These are phyloP conservation scores for Raphanus sativus DNA, from an alignment of 345 rosid species.

Conservation along the genomic window DNA sequence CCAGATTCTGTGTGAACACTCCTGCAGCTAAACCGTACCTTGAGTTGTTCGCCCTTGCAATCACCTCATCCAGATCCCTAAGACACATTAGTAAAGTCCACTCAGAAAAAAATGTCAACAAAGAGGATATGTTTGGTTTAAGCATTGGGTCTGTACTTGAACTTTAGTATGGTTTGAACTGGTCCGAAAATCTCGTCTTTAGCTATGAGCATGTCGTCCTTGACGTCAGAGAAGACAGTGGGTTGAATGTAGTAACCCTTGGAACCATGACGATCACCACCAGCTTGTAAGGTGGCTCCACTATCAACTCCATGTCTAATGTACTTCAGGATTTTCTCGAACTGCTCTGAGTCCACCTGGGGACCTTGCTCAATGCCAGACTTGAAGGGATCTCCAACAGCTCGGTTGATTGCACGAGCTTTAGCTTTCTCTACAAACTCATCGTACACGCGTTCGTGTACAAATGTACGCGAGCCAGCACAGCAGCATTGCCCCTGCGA, in stretches of 20 bases:
- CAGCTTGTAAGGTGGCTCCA: constrained; percentile 91
- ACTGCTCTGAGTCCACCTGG: constrained; percentile 82
- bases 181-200: constrained; percentile 95
- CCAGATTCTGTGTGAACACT: constrained; percentile 72
- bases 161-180: constrained; percentile 83
- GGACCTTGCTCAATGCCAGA: constrained; percentile 90
- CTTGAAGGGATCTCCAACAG: constrained; percentile 90
- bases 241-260: constrained; percentile 86
- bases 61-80: constrained; percentile 77
- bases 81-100: neutral
- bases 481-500: constrained; percentile 92
- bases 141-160: constrained; percentile 50
- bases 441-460: constrained; percentile 77
- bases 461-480: constrained; percentile 95
- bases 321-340: constrained; percentile 64
- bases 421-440: constrained; percentile 87
- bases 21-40: constrained; percentile 86
- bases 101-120: neutral
- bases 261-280: constrained; percentile 72
- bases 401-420: constrained; percentile 67
- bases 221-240: constrained; percentile 91
- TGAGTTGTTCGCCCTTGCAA: constrained; percentile 60
- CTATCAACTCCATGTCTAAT: constrained; percentile 68
- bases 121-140: constrained; percentile 13
- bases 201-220: constrained; percentile 94